Evolutionary conservation across 2,329 filamentous ascomycete genomes (phyloP).

Genomic region (Aspergillus thermomutatus): DNA sequence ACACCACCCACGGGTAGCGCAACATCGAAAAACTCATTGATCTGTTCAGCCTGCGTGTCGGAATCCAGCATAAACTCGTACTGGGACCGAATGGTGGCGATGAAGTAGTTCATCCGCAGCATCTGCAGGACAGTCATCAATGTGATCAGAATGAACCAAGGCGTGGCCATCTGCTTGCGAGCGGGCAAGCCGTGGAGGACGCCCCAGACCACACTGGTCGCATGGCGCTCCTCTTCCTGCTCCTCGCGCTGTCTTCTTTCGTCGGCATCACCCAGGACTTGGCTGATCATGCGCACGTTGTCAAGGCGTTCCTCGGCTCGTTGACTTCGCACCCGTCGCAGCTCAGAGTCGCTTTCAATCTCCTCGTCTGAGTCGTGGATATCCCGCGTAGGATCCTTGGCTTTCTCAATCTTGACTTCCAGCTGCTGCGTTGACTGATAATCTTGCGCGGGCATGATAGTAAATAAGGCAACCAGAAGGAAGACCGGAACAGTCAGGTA

Average conservation of each 20-base stretch:
- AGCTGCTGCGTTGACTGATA: slow-evolving; percentile 80
- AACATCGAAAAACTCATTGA: slow-evolving; percentile 83
- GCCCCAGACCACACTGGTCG: slow-evolving; percentile 76
- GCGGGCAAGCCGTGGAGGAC: slow-evolving; percentile 71
- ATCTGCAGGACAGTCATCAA: slow-evolving; percentile 75
- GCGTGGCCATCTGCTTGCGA: slow-evolving; percentile 67
- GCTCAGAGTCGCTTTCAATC: slow-evolving; percentile 47
- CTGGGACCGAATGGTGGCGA: slow-evolving; percentile 79
- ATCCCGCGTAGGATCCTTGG: slow-evolving; percentile 32
- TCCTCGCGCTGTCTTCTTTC: slow-evolving; percentile 57
- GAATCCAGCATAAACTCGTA: slow-evolving; percentile 73
- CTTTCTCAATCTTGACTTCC: slow-evolving; percentile 62
- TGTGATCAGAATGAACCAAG: slow-evolving; percentile 86
- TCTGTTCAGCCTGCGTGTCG: slow-evolving; percentile 56
- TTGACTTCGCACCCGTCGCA: slow-evolving; percentile 49
- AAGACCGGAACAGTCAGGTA: slow-evolving; percentile 69
- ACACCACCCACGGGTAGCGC: slow-evolving; percentile 79
- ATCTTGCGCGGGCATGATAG: slow-evolving; percentile 65
- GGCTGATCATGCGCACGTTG: slow-evolving; percentile 65
- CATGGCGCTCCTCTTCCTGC: slow-evolving; percentile 65
- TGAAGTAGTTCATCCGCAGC: slow-evolving; percentile 88
- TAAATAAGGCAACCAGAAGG: slow-evolving; percentile 63
- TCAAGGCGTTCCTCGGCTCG: slow-evolving; percentile 59
- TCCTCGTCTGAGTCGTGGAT: slow-evolving; percentile 50
- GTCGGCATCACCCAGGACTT: slow-evolving; percentile 64